Conservation (phyloP, 805 yeast genomes). For the Middelhovenomyces tepae region DNA sequence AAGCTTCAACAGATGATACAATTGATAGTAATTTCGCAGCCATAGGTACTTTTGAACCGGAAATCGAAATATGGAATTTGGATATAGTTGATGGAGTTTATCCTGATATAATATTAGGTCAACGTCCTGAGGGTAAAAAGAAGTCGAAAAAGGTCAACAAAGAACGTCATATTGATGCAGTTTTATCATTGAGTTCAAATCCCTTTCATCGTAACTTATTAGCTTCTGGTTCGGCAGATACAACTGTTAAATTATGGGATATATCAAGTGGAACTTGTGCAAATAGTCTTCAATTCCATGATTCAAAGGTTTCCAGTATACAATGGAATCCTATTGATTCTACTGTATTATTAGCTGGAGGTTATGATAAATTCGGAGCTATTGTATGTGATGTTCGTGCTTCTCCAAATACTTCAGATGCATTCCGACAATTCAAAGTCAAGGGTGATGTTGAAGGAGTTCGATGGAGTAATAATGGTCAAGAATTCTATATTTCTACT, state of each 20-base stretch:
- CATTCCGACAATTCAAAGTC: slow-evolving; percentile 59
- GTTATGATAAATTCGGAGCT: slow-evolving; percentile 79
- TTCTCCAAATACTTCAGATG: slow-evolving; percentile 37
- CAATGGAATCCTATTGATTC: slow-evolving; percentile 65
- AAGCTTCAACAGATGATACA: too few species aligned
- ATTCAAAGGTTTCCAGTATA: slow-evolving; percentile 74
- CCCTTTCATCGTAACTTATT: slow-evolving; percentile 71
- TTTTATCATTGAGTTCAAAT: slow-evolving; percentile 79
- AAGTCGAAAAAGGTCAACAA: slow-evolving; percentile 43
- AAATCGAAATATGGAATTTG: slow-evolving; percentile 93
- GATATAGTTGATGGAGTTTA: slow-evolving; percentile 88
- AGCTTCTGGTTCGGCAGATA: slow-evolving; percentile 92
- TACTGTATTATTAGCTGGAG: slow-evolving; percentile 70
- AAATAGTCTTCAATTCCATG: slow-evolving; percentile 69
- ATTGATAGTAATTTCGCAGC: slow-evolving; percentile 93
- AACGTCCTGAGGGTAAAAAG: slow-evolving; percentile 46
- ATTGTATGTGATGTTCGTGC: slow-evolving; percentile 73
- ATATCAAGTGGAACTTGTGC: slow-evolving; percentile 65
- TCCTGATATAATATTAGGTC: slow-evolving; percentile 90
- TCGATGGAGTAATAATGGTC: slow-evolving; percentile 47
- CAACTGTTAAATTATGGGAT: slow-evolving; percentile 94
- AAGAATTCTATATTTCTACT: slow-evolving; percentile 71
- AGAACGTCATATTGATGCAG: slow-evolving; percentile 90
- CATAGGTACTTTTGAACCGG: slow-evolving; percentile 94
- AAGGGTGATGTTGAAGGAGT: slow-evolving; percentile 79